These are phyloP conservation scores for Nannizzia gypsea DNA, from an alignment of 2,329 filamentous ascomycete genomes.

Conservation along the genomic window DNA sequence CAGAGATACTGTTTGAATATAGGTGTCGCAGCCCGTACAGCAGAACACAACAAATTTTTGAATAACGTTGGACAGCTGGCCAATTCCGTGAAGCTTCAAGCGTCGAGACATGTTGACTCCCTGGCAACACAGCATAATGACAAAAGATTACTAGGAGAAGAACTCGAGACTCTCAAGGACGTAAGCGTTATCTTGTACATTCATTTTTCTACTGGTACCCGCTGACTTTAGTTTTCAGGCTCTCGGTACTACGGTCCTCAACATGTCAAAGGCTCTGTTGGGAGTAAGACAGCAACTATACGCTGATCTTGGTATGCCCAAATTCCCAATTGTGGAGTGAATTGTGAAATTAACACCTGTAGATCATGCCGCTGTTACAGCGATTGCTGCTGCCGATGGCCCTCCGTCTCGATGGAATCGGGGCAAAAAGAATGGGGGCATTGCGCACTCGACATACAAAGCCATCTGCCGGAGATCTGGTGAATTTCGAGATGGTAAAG, in stretches of 20 bases:
- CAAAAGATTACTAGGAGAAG: conserved; percentile 27
- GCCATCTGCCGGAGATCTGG: conserved; percentile 44
- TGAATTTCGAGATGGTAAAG: conserved; percentile 29
- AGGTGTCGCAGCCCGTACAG: conserved; percentile 40
- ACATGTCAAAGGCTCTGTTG: neutral
- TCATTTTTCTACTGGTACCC: neutral
- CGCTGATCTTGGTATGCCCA: neutral
- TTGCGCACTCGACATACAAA: conserved; percentile 44
- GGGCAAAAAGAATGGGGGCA: conserved; percentile 22
- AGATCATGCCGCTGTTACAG: neutral
- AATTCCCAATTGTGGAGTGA: neutral
- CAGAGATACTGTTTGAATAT: conserved; percentile 48
- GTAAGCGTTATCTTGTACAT: neutral
- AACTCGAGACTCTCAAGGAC: neutral
- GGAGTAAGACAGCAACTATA: neutral
- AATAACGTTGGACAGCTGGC: conserved; percentile 41
- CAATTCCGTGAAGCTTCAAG: conserved; percentile 39
- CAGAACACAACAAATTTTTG: conserved; percentile 40
- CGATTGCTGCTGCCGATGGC: neutral
- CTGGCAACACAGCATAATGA: conserved; percentile 30
- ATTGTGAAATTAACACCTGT: neutral
- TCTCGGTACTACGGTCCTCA: neutral
- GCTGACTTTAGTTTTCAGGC: neutral
- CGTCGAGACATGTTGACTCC: conserved; percentile 26
- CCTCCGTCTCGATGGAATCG: neutral